A percentile compares a stretch with the other conserved stretches of the same genome.
These are phyloP conservation scores for Amphichorda felina DNA, from an alignment of 2,329 filamentous ascomycete genomes.

Conservation along the genomic window DNA sequence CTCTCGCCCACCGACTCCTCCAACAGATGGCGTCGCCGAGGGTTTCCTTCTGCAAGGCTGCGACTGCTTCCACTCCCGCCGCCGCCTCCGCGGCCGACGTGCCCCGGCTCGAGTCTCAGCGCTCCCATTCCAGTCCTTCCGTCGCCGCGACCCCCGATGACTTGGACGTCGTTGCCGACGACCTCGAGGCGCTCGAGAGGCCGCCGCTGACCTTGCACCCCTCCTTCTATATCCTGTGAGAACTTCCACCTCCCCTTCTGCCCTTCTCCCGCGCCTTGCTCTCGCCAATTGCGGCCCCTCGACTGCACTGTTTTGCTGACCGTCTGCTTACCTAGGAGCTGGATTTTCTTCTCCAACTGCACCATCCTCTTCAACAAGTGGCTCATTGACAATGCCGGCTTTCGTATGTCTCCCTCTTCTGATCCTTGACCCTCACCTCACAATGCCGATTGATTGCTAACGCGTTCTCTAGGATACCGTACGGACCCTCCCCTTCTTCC, in stretches of 20 bases:
- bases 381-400: constrained; percentile 63
- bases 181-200: not conserved
- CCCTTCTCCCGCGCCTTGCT: not conserved
- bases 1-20: too few relatives aligned
- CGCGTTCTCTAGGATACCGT: constrained; percentile 17
- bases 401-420: constrained; percentile 47
- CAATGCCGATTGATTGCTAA: not conserved
- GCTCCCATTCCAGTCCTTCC: too few relatives aligned
- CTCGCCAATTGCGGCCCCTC: too few relatives aligned
- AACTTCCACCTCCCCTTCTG: too few relatives aligned
- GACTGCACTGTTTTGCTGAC: too few relatives aligned
- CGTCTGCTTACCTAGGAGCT: constrained; percentile 34
- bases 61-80: too few relatives aligned
- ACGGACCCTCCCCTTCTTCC: constrained; percentile 8
- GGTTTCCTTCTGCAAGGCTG: too few relatives aligned
- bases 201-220: constrained; percentile 3
- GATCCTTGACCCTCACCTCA: not conserved
- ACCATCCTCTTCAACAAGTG: constrained; percentile 93
- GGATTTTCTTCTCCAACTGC: constrained; percentile 75
- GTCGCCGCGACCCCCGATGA: too few relatives aligned
- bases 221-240: constrained; percentile 5
- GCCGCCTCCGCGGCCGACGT: too few relatives aligned
- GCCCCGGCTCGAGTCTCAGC: too few relatives aligned
- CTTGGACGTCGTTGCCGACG: too few relatives aligned
- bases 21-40: too few relatives aligned